phyloP scores from a whole-genome alignment of 1,284 basidiomycete species.

The Hemileia vastatrix region DNA sequence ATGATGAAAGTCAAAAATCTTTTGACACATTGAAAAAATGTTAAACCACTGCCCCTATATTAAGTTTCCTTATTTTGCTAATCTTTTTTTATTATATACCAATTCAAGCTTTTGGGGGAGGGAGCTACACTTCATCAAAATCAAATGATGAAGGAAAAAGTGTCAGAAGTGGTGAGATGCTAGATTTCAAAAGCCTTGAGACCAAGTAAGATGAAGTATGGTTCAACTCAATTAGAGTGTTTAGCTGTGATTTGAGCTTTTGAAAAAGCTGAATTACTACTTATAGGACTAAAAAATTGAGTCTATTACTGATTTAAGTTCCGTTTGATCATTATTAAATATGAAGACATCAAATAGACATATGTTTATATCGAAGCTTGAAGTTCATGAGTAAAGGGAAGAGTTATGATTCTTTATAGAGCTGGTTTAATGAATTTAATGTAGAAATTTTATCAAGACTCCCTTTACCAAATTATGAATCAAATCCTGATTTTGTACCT shows the following conservation, averaged over 20 bases:
- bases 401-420: no score
- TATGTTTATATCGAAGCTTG: background rate
- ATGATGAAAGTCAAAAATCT: constrained; percentile 5
- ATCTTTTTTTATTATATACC: constrained; percentile 1
- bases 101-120: background rate
- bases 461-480: no score
- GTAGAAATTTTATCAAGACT: no score
- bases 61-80: background rate
- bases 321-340: background rate
- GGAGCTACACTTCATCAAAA: constrained; percentile 17
- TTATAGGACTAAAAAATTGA: background rate
- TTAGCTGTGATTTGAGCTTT: constrained; percentile 4
- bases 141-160: background rate
- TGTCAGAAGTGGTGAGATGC: background rate
- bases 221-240: background rate
- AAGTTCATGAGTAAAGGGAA: no score
- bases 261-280: constrained; percentile 5
- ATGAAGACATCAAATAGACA: background rate
- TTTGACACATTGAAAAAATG: background rate
- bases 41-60: background rate
- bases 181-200: constrained; percentile 6
- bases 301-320: no score
- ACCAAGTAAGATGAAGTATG: constrained; percentile 4
- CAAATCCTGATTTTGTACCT: no score
- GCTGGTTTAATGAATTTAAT: no score